phyloP scores from a whole-genome alignment of 352 stramenopile genomes.

The Globisporangium rhizosaccharum region DNA sequence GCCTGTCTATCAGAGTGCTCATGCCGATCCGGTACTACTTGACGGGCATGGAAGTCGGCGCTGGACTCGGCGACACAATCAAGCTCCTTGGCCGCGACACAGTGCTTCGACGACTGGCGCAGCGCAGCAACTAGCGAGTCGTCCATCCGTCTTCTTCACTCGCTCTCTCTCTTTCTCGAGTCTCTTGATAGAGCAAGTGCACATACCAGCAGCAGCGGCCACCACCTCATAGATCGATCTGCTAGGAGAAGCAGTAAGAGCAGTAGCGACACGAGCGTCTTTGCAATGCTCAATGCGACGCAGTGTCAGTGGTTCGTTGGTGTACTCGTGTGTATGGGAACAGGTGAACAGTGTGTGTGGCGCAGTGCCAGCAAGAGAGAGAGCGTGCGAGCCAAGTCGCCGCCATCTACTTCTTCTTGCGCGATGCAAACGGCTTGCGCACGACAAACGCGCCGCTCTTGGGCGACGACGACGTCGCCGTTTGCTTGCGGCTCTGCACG shows the following conservation, averaged over 20 bases:
- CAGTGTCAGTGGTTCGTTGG: too few relatives aligned
- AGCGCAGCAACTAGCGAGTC: neutral
- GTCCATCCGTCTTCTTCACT: neutral
- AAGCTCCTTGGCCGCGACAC: conserved; percentile 63
- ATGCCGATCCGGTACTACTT: conserved; percentile 86
- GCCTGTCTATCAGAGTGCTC: conserved; percentile 41
- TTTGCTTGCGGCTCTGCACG: conserved; percentile 11
- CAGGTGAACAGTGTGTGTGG: too few relatives aligned
- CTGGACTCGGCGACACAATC: conserved; percentile 78
- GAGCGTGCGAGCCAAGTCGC: neutral
- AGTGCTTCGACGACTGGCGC: conserved; percentile 40
- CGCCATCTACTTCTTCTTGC: conserved; percentile 28
- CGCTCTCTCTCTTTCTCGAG: too few relatives aligned
- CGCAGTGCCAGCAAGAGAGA: too few relatives aligned
- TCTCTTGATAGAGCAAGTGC: too few relatives aligned
- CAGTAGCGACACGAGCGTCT: too few relatives aligned
- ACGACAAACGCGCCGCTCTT: conserved; percentile 50
- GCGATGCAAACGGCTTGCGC: conserved; percentile 35
- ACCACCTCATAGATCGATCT: too few relatives aligned
- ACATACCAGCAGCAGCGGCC: too few relatives aligned
- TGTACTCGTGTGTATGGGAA: too few relatives aligned
- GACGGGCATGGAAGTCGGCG: conserved; percentile 82
- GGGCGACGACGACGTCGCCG: conserved; percentile 9
- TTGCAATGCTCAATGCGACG: too few relatives aligned
- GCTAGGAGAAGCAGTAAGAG: too few relatives aligned